These are phyloP conservation scores for Coleophoma cylindrospora DNA, from an alignment of 2,329 filamentous ascomycete species.

Conservation along the genomic window DNA sequence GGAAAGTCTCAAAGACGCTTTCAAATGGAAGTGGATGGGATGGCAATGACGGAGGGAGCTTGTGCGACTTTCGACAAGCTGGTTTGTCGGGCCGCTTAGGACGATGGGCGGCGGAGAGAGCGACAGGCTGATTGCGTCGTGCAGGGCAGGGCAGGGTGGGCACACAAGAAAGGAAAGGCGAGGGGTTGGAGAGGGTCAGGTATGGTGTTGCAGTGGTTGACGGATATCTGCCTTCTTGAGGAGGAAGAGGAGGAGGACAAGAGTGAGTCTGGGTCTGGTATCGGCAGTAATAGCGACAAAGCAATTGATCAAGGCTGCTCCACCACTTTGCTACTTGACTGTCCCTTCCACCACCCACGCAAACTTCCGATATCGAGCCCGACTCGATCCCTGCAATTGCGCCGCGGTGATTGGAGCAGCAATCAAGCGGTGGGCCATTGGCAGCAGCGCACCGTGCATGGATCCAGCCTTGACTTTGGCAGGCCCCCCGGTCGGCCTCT, in stretches of 20 bases:
- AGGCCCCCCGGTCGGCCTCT: too few relatives aligned
- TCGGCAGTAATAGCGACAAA: background rate
- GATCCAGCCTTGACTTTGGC: too few relatives aligned
- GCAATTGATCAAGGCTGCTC: background rate
- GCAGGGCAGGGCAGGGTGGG: background rate
- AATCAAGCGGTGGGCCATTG: background rate
- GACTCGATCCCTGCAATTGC: background rate
- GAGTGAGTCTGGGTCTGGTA: background rate
- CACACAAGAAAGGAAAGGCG: too few relatives aligned
- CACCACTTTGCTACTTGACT: too few relatives aligned
- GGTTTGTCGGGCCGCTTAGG: background rate
- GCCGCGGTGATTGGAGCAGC: background rate
- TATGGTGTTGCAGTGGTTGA: too few relatives aligned
- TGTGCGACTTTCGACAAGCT: conserved; percentile 3
- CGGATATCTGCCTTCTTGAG: background rate
- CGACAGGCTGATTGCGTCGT: background rate
- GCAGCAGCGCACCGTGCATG: too few relatives aligned
- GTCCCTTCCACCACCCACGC: background rate
- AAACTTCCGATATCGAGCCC: background rate
- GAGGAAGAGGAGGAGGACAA: background rate
- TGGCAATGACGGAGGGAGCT: background rate
- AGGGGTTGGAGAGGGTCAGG: background rate
- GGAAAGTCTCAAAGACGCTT: too few relatives aligned
- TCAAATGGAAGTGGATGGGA: too few relatives aligned
- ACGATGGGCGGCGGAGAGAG: background rate